Evolutionary conservation across 345 rosid genomes (phyloP).

Genomic region (Rhizophora mangle): DNA sequence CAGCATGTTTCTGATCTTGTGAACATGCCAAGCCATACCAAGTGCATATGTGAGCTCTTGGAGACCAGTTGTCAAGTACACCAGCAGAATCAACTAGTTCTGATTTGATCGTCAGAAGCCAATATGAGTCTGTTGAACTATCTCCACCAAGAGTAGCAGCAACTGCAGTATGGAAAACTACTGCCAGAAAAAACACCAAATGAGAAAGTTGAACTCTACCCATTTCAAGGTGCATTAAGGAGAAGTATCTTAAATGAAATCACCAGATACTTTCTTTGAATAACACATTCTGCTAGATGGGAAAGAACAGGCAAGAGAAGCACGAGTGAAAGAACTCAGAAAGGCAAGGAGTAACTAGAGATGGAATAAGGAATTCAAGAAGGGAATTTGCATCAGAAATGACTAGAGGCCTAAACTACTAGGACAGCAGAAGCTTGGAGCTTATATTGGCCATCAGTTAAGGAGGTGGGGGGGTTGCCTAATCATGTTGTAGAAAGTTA

Average conservation of each 20-base stretch:
- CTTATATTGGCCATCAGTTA: slow-evolving; percentile 26
- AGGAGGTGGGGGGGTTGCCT: slow-evolving; percentile 9
- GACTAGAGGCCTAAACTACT: slow-evolving; percentile 13
- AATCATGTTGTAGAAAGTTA: slow-evolving; percentile 22
- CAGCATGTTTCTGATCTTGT: slow-evolving; percentile 36
- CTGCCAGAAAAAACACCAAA: slow-evolving; percentile 25
- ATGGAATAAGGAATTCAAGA: slow-evolving; percentile 8
- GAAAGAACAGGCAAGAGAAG: slow-evolving; percentile 16
- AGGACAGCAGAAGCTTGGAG: slow-evolving; percentile 19
- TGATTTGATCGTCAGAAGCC: slow-evolving; percentile 55
- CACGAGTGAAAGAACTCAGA: slow-evolving; percentile 12
- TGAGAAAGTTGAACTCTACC: slow-evolving; percentile 23
- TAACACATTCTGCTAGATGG: slow-evolving; percentile 9
- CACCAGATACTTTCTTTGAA: slow-evolving; percentile 16
- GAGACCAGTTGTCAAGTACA: slow-evolving; percentile 56
- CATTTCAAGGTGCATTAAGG: slow-evolving; percentile 29
- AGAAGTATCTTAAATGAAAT: slow-evolving; percentile 10
- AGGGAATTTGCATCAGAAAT: slow-evolving; percentile 23
- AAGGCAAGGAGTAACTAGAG: slow-evolving; percentile 3
- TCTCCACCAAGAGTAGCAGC: slow-evolving; percentile 28
- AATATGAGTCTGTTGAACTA: slow-evolving; percentile 34
- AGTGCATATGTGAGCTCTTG: slow-evolving; percentile 39
- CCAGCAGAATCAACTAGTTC: slow-evolving; percentile 48
- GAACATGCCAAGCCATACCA: slow-evolving; percentile 79
- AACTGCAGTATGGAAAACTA: slow-evolving; percentile 22